Evolutionary conservation across 2,329 filamentous ascomycete genomes (phyloP).

Genomic region (Sporothrix euskadiensis): DNA sequence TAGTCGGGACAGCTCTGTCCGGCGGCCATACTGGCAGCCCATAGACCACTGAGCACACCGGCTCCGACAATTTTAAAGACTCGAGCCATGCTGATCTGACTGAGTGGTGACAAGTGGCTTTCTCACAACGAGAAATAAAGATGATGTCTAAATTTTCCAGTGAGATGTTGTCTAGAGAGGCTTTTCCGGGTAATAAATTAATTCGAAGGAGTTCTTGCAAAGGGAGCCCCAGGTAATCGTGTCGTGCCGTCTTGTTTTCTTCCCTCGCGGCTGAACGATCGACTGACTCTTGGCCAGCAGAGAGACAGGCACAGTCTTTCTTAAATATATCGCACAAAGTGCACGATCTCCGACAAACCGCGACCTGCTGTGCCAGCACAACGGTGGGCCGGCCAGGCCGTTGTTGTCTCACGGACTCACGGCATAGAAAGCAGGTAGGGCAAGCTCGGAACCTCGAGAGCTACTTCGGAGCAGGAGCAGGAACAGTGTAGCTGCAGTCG

Average conservation of each 20-base stretch:
- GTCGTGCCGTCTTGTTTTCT: neutral
- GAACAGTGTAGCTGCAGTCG: neutral
- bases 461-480: neutral
- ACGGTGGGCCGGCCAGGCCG: neutral
- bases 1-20: constrained; percentile 62
- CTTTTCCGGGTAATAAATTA: neutral
- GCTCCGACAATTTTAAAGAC: neutral
- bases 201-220: neutral
- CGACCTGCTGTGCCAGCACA: neutral
- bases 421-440: neutral
- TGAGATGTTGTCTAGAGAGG: neutral
- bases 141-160: neutral
- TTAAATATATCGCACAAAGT: constrained; percentile 1
- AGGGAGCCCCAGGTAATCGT: neutral
- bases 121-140: neutral
- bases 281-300: neutral
- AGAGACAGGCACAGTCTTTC: neutral
- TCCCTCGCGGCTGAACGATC: neutral
- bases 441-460: neutral
- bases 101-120: neutral
- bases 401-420: neutral
- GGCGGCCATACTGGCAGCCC: neutral
- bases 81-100: neutral
- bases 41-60: constrained; percentile 19
- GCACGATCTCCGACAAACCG: neutral